Evolutionary conservation across 176 grass and related monocot species (phyloP).

Genomic region (Eragrostis curvula): DNA sequence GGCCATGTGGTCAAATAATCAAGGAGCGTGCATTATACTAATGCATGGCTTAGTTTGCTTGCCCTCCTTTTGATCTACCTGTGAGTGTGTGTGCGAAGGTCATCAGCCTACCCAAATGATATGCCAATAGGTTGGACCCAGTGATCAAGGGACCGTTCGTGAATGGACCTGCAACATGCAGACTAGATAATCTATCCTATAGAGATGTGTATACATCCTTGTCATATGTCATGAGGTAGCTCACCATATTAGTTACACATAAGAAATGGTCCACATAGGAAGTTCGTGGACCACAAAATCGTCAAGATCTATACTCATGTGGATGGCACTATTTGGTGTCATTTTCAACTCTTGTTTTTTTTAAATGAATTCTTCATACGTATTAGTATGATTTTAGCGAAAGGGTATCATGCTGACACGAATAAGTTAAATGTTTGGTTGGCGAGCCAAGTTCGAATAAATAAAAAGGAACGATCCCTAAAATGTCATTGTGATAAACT

Average conservation of each 20-base stretch:
- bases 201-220: constrained; percentile 26
- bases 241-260: constrained; percentile 12
- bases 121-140: constrained; percentile 42
- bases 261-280: constrained; percentile 21
- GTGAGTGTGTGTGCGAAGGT: constrained; percentile 21
- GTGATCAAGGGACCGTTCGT: constrained; percentile 18
- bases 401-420: background rate
- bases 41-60: constrained; percentile 30
- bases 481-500: background rate
- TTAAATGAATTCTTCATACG: background rate
- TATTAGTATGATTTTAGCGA: background rate
- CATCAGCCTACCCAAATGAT: constrained; percentile 34
- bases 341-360: background rate
- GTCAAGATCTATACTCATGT: constrained; percentile 31
- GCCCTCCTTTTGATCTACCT: background rate
- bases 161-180: constrained; percentile 36
- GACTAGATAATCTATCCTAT: constrained; percentile 27
- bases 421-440: too few relatives aligned
- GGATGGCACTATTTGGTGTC: constrained; percentile 31
- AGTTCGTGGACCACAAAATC: constrained; percentile 35
- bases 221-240: constrained; percentile 37
- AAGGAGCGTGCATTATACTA: constrained; percentile 27
- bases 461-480: background rate
- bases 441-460: background rate
- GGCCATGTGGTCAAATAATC: constrained; percentile 50